These are phyloP conservation scores for Linaria vulgaris DNA, from an alignment of 257 asterid species.

Conservation along the genomic window DNA sequence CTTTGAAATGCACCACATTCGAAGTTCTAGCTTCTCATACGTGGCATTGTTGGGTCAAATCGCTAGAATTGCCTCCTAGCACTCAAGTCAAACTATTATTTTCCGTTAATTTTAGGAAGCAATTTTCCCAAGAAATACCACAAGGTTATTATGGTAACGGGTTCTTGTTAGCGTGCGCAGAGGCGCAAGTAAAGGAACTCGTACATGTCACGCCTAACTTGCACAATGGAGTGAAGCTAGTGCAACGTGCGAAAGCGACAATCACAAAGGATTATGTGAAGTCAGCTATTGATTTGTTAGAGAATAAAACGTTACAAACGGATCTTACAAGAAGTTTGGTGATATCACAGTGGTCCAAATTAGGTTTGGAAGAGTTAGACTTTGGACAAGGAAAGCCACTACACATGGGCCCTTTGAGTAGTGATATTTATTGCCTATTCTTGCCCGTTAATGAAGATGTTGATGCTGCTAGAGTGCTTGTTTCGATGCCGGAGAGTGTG, in stretches of 20 bases:
- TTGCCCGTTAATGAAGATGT: conserved; percentile 52
- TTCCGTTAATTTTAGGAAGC: conserved; percentile 50
- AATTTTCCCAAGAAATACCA: conserved; percentile 34
- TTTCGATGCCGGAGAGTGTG: conserved; percentile 63
- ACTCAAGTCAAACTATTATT: conserved; percentile 53
- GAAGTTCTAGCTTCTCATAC: conserved; percentile 74
- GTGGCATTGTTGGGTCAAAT: conserved; percentile 81
- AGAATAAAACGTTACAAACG: conserved; percentile 35
- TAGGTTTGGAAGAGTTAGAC: conserved; percentile 77
- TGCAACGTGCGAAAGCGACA: conserved; percentile 57
- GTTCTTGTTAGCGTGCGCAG: conserved; percentile 69
- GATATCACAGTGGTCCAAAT: conserved; percentile 76
- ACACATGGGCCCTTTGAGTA: conserved; percentile 69
- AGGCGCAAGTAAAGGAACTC: conserved; percentile 51
- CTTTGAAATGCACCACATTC: conserved; percentile 67
- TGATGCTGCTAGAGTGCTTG: conserved; percentile 51
- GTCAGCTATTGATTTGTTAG: conserved; percentile 56
- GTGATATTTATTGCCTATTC: conserved; percentile 72
- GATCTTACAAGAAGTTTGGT: conserved; percentile 63
- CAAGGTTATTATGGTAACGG: conserved; percentile 79
- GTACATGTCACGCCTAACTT: conserved; percentile 27
- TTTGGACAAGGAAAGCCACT: conserved; percentile 75
- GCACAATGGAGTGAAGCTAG: conserved; percentile 49
- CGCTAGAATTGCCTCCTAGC: conserved; percentile 43
- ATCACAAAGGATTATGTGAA: conserved; percentile 40